Base-by-base conservation (phyloP, 352 stramenopile genomes). In the Phytophthora podocarpi region DNA sequence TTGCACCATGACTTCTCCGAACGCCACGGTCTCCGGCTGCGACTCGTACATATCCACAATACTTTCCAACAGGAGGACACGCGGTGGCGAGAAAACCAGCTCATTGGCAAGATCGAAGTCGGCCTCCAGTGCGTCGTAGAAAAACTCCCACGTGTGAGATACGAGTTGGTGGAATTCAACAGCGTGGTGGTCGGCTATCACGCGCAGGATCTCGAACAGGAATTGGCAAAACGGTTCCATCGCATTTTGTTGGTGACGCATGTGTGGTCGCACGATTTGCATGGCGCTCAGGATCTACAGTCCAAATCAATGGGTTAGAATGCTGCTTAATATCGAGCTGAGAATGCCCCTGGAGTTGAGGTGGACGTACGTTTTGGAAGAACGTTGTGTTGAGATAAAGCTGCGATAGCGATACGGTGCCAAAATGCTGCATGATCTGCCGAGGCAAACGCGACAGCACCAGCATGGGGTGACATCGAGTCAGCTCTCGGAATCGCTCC, bases 101-200 rank as follows among this genome's bases (percentile, higher is more conserved):
- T 76, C 54, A 35, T 41, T 60, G 0, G 74, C 64, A 12, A 59
- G 36, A 18, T 77, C 68, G 20, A 80, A 72, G 35, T 87, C 66
- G 13, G 55, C 53, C 3, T 67, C 58, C 1, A 91, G 48, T 0
- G 68, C 67, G 28, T 89, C 83, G 12, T 76, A 74, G 34, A 89
- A 73, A 30, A 87, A 75, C 15, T 76, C 72, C 54, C 82, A 77
- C 0, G 72, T 59, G 23, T 80, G 70, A 5, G 74, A 61, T 0
- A 90, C 69, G 6, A 92, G 70, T 40, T 74, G 70, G n/a, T 82
- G 71, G 41, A 93, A 93, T 50, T 91, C 84, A 11, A 68, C 72
- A 16, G 84, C 75, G 16, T 89, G 81, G 60, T 91, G 80, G 13
- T 74, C 70, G 4, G 68, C 73, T 36, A 93, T 87, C 1, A 87